Evolutionary conservation across 1,139 yeast genomes (phyloP), one percentile per base, ranked within the genome.

Genomic region (Saccharomyces hybrid): DNA sequence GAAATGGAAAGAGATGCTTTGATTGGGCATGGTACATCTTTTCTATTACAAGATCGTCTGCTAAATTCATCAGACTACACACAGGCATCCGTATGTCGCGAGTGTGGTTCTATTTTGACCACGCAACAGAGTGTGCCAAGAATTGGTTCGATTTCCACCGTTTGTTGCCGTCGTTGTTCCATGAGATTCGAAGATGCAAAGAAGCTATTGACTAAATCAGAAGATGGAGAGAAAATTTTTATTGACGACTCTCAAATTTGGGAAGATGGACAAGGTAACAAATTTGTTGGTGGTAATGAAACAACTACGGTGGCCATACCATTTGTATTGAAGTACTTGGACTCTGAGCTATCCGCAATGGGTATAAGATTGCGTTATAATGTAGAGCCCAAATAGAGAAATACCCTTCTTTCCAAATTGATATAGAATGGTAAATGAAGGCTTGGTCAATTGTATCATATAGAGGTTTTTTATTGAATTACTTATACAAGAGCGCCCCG

Each of bases 1-100:
- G 99, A 93, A 74, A 93, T 93, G 99, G 99, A 93, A 76, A 88
- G 99, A 77, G 99, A 93, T 78, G 99, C 99, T 2, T 78, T 93
- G 66, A 90, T 93, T 70, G 99, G 99, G 58, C 99, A 95, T 70
- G 99, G 99, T 75, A 86, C 99, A n/a, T 90, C 99, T 1, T 93
- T 82, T 82, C 76, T 93, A 67, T 77, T 93, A 63, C 99, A 93
- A 73, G 99, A 93, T 71, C 86, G 99, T 74, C 78, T 93, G 69
- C 79, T 95, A 71, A 93, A 95, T 74, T 90, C 97, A 70, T 88
- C 97, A 23, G 99, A 93, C 73, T 95, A 95, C 75, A 83, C 98
- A 0, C 97, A 90, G 69, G 83, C 97, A 0, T 75, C 95, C 11
- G 74, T 93, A 53, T 93, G 99, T 75, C 88, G 95, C 65, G 80